Evolutionary conservation across 495 filamentous ascomycete genomes (phyloP), one percentile per base, ranked within the genome.

Genomic region (Penicillium pulvis): DNA sequence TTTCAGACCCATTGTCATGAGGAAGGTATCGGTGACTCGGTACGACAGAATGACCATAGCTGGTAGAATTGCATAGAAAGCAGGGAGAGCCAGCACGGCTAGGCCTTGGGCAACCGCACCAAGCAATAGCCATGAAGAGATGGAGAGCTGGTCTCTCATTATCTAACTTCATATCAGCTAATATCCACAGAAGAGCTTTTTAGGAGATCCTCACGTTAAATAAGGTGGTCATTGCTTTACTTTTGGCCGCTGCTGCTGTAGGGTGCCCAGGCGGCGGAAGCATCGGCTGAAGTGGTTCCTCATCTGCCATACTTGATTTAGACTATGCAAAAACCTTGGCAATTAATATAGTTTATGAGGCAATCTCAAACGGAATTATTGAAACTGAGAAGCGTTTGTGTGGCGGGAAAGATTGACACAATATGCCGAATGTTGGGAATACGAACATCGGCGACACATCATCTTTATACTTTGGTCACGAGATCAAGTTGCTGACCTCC

Each of bases 101-200:
- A 71, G 7, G n/a, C 59, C 65, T 60, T 82, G 79, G 8, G 62
- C 51, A 26, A 75, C 26, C 20, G 74, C 80, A n/a, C 79, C 80
- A 7, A 81, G 28, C 17, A 71, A 57, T 23, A 83, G 63, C 67
- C 79, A 75, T 28, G 74, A 77, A 12, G 69, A 61, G 17, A 81
- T 49, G 26, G 66, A 35, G 17, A 52, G 11, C 14, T 52, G 50
- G 3, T 52, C 50, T 52, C 17, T 52, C 2, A 52, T 3, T 23
- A 52, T 20, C 50, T 52, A 41, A 0, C 2, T 1, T 17, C 2
- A 41, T 41, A 39, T 39, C 35, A 39, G 35, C 35, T 16, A 5
- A 14, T 12, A 16, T 39, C 1, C 14, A 12, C 2, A 16, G 5
- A 5, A 2, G 14, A 3, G 0, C 1, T 3, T 41, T 6, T 17